phyloP scores from a whole-genome alignment of 176 grass and related monocot genomes.

The Olyra latifolia region DNA sequence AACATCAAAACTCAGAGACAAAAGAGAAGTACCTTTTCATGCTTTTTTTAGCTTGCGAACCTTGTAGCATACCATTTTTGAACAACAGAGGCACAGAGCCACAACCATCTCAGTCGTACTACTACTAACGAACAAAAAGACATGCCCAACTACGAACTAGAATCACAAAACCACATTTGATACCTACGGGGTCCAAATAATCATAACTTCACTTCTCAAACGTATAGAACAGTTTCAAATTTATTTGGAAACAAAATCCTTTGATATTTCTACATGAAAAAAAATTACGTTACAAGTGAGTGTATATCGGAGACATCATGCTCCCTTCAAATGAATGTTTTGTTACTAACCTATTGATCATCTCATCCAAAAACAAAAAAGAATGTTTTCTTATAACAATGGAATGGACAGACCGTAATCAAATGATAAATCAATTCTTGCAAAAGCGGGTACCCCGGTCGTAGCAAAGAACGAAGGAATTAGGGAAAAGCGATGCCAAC shows the following conservation, averaged over 20 bases:
- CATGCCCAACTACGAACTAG: background rate
- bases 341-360: background rate
- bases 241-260: background rate
- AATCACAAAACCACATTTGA: background rate
- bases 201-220: background rate
- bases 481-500: background rate
- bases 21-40: background rate
- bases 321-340: slow-evolving; percentile 2
- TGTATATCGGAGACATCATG: background rate
- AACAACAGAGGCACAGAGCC: background rate
- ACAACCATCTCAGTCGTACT: background rate
- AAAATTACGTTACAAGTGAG: background rate
- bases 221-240: background rate
- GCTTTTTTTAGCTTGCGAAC: background rate
- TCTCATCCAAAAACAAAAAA: background rate
- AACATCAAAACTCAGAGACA: background rate
- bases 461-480: background rate
- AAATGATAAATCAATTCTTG: background rate
- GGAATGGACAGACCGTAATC: background rate
- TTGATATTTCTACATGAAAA: background rate
- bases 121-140: background rate
- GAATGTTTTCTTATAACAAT: background rate
- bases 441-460: background rate
- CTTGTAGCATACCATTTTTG: slow-evolving; percentile 12
- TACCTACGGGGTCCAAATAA: background rate